Base-by-base conservation (phyloP, 192 early-diverging fungal species). In the Gryganskiella cystojenkinii region DNA sequence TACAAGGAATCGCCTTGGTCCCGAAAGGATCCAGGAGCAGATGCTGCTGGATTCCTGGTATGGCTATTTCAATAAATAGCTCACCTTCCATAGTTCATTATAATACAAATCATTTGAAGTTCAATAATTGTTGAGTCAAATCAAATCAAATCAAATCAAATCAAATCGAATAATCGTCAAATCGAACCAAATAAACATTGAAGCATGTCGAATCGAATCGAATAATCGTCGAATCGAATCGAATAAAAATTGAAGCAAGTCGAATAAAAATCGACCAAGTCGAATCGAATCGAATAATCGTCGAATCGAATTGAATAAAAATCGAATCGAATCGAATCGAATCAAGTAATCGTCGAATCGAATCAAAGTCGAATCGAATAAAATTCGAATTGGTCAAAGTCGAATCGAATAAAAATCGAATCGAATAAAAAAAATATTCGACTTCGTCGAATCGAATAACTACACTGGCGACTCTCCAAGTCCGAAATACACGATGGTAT, bases 1-100 rank as follows among this genome's bases (percentile, higher is more conserved):
- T 17, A 46, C 42, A 34, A 62, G 68, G 24, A 70, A 61, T 46
- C 42, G 68, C 9, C 68, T 70, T 44, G 60, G 68, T 34, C 30
- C 58, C 0, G 25, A 46, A 25, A 70, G 8, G 53, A 62, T 62
- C 42, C 50, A 46, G 13, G 51, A 70, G 43, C 51, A 62, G 25
- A 62, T 61, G 49, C 44, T 61, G 11, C 28, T 61, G 40, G 52
- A 56, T 15, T 55, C 68, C 11, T 70, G 59, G 59, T 56, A 35
- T 27, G 47, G n/a, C 1, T 70, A 61, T 70, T 60, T 70, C 20
- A 40, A 40, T 40, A 40, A 40, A 40, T 40, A 40, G 5, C 37
- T 40, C 37, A 40, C 37, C 37, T 40, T 40, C 37, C 5, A 40
- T 9, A 40, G 37, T 13, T 9, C 37, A 9, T 40, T 13, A 40